Evolutionary conservation across 352 stramenopile species (phyloP).

Genomic region (Pythium pyrilobum): DNA sequence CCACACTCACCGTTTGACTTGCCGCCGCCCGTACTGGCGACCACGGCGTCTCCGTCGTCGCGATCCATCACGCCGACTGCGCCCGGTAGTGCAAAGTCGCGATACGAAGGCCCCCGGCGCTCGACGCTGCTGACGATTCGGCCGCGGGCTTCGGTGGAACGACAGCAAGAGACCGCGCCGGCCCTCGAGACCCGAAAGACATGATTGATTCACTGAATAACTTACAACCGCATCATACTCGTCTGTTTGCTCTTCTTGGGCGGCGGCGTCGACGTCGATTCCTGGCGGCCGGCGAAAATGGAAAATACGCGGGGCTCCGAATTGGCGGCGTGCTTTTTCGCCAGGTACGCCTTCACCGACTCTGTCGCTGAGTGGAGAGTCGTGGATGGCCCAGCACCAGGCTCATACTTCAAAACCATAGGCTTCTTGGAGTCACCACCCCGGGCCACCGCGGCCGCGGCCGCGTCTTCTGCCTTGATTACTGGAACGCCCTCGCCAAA

Average conservation of each 20-base stretch:
- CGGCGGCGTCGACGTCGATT: background rate
- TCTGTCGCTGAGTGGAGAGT: constrained; percentile 23
- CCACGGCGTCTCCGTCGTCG: background rate
- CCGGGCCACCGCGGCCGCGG: too few relatives aligned
- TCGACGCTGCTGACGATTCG: constrained; percentile 11
- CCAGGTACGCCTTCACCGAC: constrained; percentile 31
- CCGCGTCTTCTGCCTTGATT: background rate
- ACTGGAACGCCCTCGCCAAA: constrained; percentile 16
- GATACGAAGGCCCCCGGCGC: constrained; percentile 3
- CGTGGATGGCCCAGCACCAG: too few relatives aligned
- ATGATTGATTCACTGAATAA: background rate
- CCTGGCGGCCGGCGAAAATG: constrained; percentile 9
- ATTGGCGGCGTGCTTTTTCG: constrained; percentile 3
- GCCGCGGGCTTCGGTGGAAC: background rate
- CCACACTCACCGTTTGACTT: background rate
- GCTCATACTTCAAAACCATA: constrained; percentile 43
- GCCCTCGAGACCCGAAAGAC: too few relatives aligned
- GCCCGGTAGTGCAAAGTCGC: background rate
- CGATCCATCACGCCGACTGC: constrained; percentile 5
- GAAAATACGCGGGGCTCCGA: constrained; percentile 11
- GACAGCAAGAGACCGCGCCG: too few relatives aligned
- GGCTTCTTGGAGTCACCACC: constrained; percentile 7
- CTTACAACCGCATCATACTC: constrained; percentile 8
- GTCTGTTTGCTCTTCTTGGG: constrained; percentile 10
- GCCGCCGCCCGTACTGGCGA: background rate